Base-by-base conservation (phyloP, 2,329 filamentous ascomycete genomes). In the Mariannaea elegans region DNA sequence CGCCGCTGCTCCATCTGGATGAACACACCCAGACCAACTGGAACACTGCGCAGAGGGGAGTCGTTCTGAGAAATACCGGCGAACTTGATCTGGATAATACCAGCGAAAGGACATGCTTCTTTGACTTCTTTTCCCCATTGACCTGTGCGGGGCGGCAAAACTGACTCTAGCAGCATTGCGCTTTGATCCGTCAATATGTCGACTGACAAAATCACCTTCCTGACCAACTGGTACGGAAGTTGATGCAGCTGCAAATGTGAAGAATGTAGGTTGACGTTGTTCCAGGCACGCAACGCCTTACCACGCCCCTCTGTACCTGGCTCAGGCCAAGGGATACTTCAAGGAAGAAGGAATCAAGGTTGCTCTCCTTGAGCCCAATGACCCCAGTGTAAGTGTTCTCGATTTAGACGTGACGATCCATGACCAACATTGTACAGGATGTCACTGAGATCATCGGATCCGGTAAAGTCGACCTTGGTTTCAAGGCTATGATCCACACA, bases 41-140 rank as follows among this genome's bases (percentile, higher is more conserved):
- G 63, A 56, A 59, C 41, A 7, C 4, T 13, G 54, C 60, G 41
- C 50, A 58, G 56, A 69, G 65, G 68, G 70, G 66, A 66, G 68
- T 71, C 72, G 75, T 74, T 89, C 87, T 90, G 87, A 90, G 88
- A 91, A 85, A 90, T 89, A 91, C 88, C 88, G 88, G 81, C 81
- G 84, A 91, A 92, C 89, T 92, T 92, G 89, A 91, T 90, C 88
- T 90, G 88, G 87, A 88, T 89, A 91, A 91, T 91, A 84, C 88
- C 88, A 91, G 90, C 90, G 90, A 89, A 92, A 92, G 90, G 87
- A 92, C 86, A 89, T 92, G 90, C 90, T 90, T 89, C 86, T 87
- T 87, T 83, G 79, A 71, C 65, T 76, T 75, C 75, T 71, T 27
- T 24, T 19, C 61, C 62, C 72, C 59, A 57, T 19, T 46, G 45